These are phyloP conservation scores for Artemisia tridentata DNA, from an alignment of 129 eudicot species.

Conservation along the genomic window DNA sequence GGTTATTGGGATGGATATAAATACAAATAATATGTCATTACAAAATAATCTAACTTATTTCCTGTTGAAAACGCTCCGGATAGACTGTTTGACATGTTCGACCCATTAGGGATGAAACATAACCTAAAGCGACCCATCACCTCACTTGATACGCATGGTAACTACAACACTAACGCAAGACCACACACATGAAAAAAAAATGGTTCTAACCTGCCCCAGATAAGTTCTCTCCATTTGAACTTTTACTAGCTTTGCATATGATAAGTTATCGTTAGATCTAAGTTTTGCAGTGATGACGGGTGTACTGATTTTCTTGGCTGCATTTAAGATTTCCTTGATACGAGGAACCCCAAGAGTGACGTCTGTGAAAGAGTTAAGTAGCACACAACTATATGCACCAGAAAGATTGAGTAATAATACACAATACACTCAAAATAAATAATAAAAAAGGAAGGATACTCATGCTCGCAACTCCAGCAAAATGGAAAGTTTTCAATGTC, in stretches of 20 bases:
- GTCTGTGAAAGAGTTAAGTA: constrained; percentile 58
- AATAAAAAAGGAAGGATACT: constrained; percentile 64
- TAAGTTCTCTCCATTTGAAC: constrained; percentile 83
- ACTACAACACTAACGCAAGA: not conserved
- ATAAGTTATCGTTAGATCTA: constrained; percentile 36
- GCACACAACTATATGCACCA: constrained; percentile 15
- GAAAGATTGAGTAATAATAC: not conserved
- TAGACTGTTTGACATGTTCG: no score
- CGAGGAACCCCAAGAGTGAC: constrained; percentile 99
- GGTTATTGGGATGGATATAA: no score
- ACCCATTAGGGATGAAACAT: no score
- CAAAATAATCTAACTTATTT: no score
- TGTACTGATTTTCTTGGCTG: constrained; percentile 82
- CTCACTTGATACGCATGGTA: no score
- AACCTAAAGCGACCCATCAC: no score
- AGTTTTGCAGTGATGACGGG: constrained; percentile 80
- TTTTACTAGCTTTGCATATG: constrained; percentile 55
- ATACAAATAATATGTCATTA: no score
- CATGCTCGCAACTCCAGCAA: constrained; percentile 99
- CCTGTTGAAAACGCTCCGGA: no score
- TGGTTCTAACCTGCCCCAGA: constrained; percentile 69
- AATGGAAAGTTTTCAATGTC: constrained; percentile 96
- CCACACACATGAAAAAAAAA: not conserved
- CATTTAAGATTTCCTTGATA: constrained; percentile 88
- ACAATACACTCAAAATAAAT: not conserved